Conservation (phyloP, 495 filamentous ascomycete species). For the Penicillium waksmanii region DNA sequence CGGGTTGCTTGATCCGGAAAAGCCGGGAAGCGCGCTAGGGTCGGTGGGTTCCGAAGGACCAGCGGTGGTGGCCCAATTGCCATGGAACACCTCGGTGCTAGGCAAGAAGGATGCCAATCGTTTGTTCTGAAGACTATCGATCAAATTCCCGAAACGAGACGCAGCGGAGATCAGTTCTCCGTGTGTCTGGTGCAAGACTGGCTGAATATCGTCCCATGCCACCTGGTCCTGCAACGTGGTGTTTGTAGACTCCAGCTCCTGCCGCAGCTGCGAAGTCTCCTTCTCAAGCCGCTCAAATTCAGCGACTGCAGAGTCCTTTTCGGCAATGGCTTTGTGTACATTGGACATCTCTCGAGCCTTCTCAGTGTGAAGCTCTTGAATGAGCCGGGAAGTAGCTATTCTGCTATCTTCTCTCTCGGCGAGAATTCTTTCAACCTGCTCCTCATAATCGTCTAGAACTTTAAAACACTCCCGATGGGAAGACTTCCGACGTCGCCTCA, state of each 20-base stretch:
- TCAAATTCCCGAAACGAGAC: constrained; percentile 13
- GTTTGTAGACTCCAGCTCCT: constrained; percentile 20
- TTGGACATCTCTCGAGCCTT: background rate
- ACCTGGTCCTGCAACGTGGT: constrained; percentile 16
- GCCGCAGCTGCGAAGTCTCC: constrained; percentile 13
- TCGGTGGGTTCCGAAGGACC: constrained; percentile 8
- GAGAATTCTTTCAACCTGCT: background rate
- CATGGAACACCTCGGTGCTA: constrained; percentile 18
- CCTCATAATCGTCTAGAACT: background rate
- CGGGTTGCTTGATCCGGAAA: constrained; percentile 10
- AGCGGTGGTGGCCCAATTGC: constrained; percentile 9
- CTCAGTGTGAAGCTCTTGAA: constrained; percentile 1
- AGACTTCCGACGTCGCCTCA: background rate
- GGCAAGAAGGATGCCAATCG: constrained; percentile 20
- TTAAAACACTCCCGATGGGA: background rate
- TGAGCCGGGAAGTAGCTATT: background rate
- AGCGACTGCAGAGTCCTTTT: constrained; percentile 5
- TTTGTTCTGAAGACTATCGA: constrained; percentile 17
- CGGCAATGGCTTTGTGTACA: background rate
- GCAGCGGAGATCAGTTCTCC: constrained; percentile 16
- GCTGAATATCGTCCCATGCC: constrained; percentile 22
- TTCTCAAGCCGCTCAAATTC: constrained; percentile 11
- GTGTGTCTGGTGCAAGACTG: constrained; percentile 17
- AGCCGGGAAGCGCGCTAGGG: constrained; percentile 6
- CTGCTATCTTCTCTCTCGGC: background rate